Percentiles rank a stretch among this genome's conserved stretches.
phyloP scores from a whole-genome alignment of 495 filamentous ascomycete species.

The Trypethelium eluteriae region DNA sequence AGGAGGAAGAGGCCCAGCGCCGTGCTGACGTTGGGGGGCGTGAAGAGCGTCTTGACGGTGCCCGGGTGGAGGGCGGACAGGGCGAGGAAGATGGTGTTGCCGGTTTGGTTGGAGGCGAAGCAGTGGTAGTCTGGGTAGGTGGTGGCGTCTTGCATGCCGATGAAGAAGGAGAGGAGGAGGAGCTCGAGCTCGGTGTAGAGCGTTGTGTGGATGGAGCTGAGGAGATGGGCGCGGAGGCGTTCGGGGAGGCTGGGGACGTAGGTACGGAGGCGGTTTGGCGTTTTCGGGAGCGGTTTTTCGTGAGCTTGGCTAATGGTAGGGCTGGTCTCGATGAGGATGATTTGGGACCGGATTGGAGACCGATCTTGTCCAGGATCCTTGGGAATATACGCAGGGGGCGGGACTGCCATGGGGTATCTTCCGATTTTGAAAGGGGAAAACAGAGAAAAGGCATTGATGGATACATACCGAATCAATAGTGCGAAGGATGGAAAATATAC shows the following conservation, averaged over 20 bases:
- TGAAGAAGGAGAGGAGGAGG: slow-evolving; percentile 36
- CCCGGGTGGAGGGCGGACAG: slow-evolving; percentile 40
- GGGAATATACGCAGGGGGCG: no score
- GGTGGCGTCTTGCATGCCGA: slow-evolving; percentile 50
- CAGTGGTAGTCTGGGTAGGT: slow-evolving; percentile 56
- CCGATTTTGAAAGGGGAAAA: neutral
- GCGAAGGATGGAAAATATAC: neutral
- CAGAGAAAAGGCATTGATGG: neutral
- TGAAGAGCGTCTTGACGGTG: slow-evolving; percentile 42
- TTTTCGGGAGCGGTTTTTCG: no score
- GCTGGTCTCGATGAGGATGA: no score
- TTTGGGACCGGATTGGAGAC: no score
- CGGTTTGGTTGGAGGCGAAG: slow-evolving; percentile 60
- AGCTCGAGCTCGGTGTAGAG: slow-evolving; percentile 30
- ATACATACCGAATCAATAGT: neutral
- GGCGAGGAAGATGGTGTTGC: slow-evolving; percentile 55
- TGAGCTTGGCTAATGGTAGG: no score
- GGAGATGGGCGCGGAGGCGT: neutral
- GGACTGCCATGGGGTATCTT: neutral
- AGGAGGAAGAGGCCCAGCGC: slow-evolving; percentile 50
- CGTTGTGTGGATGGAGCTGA: neutral
- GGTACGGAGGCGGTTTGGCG: no score
- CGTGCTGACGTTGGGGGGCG: slow-evolving; percentile 45
- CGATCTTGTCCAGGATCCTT: no score
- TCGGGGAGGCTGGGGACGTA: no score